phyloP scores from a whole-genome alignment of 495 filamentous ascomycete genomes.

The Penicillium tannophilum region DNA sequence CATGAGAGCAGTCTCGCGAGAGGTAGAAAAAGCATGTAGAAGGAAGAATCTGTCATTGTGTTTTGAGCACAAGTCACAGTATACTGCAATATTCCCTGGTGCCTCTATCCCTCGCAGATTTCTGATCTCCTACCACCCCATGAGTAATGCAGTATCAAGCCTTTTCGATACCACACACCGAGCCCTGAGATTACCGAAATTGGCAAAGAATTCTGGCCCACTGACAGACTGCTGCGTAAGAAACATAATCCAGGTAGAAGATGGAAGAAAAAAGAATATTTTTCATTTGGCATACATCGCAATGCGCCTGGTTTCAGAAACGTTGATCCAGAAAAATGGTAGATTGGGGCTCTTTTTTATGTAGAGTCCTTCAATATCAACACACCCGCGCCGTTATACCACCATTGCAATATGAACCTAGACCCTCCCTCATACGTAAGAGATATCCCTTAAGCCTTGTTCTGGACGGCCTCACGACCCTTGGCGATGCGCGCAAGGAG shows the following conservation, averaged over 20 bases:
- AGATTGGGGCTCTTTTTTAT: constrained; percentile 33
- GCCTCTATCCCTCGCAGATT: background rate
- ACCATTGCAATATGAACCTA: constrained; percentile 41
- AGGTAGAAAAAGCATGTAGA: background rate
- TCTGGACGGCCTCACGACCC: constrained; percentile 65
- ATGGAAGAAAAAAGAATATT: constrained; percentile 19
- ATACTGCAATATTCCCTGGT: background rate
- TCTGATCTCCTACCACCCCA: background rate
- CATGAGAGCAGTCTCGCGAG: background rate
- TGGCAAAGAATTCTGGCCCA: background rate
- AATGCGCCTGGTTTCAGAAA: constrained; percentile 34
- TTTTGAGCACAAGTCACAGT: background rate
- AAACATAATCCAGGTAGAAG: background rate
- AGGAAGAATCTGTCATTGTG: background rate
- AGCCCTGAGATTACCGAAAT: background rate
- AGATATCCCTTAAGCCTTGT: constrained; percentile 39
- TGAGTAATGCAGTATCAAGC: background rate
- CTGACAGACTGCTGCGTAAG: background rate
- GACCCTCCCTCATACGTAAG: constrained; percentile 30
- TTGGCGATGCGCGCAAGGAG: constrained; percentile 83
- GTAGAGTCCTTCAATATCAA: constrained; percentile 39
- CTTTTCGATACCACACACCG: background rate
- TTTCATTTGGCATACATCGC: constrained; percentile 36
- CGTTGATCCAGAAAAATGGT: constrained; percentile 35
- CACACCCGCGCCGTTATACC: constrained; percentile 42